Conservation (phyloP, 2,329 filamentous ascomycete genomes). For the Cercospora berteroae region DNA sequence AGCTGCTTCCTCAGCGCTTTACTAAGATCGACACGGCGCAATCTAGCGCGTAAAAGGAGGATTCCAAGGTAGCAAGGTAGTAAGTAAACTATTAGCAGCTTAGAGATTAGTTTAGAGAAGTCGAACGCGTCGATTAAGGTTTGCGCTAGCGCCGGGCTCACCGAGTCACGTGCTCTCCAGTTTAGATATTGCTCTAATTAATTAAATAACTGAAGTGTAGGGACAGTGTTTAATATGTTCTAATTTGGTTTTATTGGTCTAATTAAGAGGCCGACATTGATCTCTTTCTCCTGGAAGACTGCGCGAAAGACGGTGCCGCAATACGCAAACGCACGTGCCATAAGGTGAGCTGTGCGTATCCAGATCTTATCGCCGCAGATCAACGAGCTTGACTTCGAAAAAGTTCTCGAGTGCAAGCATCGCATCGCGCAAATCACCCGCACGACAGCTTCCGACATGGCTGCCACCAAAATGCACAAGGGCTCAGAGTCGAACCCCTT, state of each 20-base stretch:
- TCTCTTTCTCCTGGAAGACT: neutral
- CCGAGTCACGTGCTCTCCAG: neutral
- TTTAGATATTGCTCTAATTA: neutral
- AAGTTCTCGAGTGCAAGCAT: constrained; percentile 8
- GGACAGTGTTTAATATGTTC: neutral
- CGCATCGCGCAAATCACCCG: neutral
- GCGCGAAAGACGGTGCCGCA: neutral
- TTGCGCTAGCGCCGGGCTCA: neutral
- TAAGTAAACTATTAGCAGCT: neutral
- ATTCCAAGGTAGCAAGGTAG: neutral
- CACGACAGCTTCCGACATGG: constrained; percentile 17
- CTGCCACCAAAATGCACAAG: constrained; percentile 16
- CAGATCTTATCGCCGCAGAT: constrained; percentile 1
- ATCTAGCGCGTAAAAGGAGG: neutral
- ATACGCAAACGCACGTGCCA: neutral
- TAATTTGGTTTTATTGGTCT: neutral
- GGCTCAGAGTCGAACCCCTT: constrained; percentile 52
- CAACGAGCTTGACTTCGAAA: constrained; percentile 1
- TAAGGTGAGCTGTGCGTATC: neutral
- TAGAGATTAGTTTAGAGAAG: neutral
- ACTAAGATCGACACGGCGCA: neutral
- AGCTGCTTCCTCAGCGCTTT: no score
- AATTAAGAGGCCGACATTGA: neutral
- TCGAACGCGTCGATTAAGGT: neutral
- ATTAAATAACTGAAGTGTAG: neutral